Evolutionary conservation across 768 basidiomycete genomes (phyloP), one percentile per base, ranked within the genome.

Genomic region (Coprinopsis cinerea): DNA sequence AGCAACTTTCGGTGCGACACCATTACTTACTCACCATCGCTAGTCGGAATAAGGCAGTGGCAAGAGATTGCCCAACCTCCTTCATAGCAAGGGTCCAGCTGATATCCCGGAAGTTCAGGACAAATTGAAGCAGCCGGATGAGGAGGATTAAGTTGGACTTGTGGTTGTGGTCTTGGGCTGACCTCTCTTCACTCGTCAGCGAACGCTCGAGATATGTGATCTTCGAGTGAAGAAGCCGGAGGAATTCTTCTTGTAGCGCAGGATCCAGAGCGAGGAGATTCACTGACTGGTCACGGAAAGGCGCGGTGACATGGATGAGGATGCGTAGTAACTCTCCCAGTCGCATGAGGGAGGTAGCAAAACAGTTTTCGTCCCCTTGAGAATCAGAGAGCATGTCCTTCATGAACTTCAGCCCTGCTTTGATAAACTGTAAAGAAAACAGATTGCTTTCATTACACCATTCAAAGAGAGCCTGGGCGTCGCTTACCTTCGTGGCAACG

Each of bases 271-370:
- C 58, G 0, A 76, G 72, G 23, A 77, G 67, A 15, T 70, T 61
- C 1, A 67, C 63, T 2, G 64, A 58, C 22, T 72, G 67, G 34
- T 71, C 70, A 39, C 83, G 75, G 39, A 85, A 73, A 11, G 84
- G 85, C 47, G 82, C 79, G 22, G 85, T 77, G 30, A 88, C 77
- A 48, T 82, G 78, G 2, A 82, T 77, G 5, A 90, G 70, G 20
- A 88, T 73, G 15, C 85, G 82, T 18, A 90, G 67, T 11, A 88
- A 69, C 59, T 89, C 85, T 13, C 83, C 82, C 2, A 79, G 76
- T 46, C 77, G 76, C 46, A 70, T 70, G 22, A 83, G 67, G 27
- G 74, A 69, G 32, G 74, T 69, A 5, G 73, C 58, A 34, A 62
- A 64, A 34, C 61, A 54, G 45, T 64, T 58, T 20, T 61, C 44